Conservation (phyloP, 2,329 filamentous ascomycete species). For the Venturia pyrina region DNA sequence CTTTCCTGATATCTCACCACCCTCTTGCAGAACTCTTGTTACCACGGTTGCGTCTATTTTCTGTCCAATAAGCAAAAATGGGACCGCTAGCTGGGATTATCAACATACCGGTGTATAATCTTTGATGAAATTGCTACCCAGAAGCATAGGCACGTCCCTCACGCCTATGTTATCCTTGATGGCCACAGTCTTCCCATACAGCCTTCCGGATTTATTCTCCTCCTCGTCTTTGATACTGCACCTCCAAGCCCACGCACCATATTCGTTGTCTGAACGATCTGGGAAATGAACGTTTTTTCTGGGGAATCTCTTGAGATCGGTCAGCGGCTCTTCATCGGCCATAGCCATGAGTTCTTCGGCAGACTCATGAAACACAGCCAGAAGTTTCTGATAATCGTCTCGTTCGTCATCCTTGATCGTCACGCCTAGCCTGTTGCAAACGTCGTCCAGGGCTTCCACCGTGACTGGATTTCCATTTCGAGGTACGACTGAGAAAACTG, state of each 20-base stretch:
- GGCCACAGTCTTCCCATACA: slow-evolving; percentile 27
- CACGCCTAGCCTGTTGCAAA: slow-evolving; percentile 25
- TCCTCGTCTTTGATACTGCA: slow-evolving; percentile 26
- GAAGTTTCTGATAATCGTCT: slow-evolving; percentile 28
- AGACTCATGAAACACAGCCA: slow-evolving; percentile 31
- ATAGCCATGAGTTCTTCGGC: slow-evolving; percentile 28
- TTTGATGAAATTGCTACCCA: slow-evolving; percentile 22
- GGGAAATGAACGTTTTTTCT: slow-evolving; percentile 27
- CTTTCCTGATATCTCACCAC: slow-evolving; percentile 21
- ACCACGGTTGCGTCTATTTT: slow-evolving; percentile 22
- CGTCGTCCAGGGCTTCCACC: slow-evolving; percentile 21
- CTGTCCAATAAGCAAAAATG: slow-evolving; percentile 10
- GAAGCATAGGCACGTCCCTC: slow-evolving; percentile 23
- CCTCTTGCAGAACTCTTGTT: slow-evolving; percentile 22
- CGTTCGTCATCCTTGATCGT: slow-evolving; percentile 25
- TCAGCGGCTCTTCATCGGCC: slow-evolving; percentile 25
- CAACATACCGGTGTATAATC: slow-evolving; percentile 17
- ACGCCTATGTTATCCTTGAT: slow-evolving; percentile 26
- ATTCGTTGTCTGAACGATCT: slow-evolving; percentile 23
- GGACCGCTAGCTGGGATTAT: not conserved
- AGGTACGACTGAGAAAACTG: slow-evolving; percentile 27
- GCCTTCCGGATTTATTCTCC: slow-evolving; percentile 18
- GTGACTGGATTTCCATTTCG: slow-evolving; percentile 26
- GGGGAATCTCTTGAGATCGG: slow-evolving; percentile 26
- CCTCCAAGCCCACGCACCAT: slow-evolving; percentile 36